phyloP scores from a whole-genome alignment of 1,139 yeast species.

The Debaryomyces robertsiae region DNA sequence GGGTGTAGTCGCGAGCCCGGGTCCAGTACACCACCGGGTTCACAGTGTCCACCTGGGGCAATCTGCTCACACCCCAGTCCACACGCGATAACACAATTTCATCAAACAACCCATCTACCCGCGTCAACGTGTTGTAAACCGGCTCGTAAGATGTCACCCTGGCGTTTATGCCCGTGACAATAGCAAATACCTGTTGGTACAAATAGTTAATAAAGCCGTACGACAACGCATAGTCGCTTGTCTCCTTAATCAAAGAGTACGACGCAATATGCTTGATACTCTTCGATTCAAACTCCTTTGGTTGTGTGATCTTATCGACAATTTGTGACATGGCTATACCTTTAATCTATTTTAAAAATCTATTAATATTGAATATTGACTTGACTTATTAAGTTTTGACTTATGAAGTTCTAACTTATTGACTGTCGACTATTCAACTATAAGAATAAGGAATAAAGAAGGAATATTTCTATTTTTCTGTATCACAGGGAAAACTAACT shows the following conservation, averaged over 20 bases:
- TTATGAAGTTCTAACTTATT: no score
- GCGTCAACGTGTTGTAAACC: conserved; percentile 27
- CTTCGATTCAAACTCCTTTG: conserved; percentile 31
- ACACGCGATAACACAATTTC: conserved; percentile 26
- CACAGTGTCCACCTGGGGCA: conserved; percentile 17
- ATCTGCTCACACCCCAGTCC: conserved; percentile 17
- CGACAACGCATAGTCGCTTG: conserved; percentile 28
- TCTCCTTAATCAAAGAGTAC: conserved; percentile 32
- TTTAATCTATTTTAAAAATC: conserved; percentile 4
- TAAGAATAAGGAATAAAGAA: no score
- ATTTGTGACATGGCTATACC: conserved; percentile 5
- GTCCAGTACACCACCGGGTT: conserved; percentile 19
- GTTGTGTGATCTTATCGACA: conserved; percentile 6
- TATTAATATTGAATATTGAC: no score
- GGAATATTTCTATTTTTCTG: neutral
- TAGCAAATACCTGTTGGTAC: conserved; percentile 24
- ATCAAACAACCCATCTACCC: conserved; percentile 33
- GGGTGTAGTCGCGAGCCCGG: conserved; percentile 22
- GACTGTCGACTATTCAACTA: no score
- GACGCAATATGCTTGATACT: conserved; percentile 37
- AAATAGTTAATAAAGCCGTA: conserved; percentile 27
- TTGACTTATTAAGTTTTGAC: no score
- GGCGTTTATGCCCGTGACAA: conserved; percentile 22
- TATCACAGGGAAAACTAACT: neutral
- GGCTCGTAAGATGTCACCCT: conserved; percentile 28